Evolutionary conservation across 1,284 basidiomycete genomes (phyloP).

Genomic region (Volvariella volvacea): DNA sequence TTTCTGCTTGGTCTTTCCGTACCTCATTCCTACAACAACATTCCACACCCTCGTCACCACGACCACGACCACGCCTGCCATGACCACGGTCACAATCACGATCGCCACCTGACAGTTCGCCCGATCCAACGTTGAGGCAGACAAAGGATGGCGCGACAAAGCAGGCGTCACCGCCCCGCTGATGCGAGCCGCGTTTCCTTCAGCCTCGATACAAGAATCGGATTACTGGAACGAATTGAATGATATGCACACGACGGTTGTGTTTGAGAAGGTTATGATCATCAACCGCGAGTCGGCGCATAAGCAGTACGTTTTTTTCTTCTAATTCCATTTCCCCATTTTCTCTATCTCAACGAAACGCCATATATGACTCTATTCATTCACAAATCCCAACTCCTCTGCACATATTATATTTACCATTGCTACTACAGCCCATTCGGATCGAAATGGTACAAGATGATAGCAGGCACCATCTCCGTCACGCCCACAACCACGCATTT

Average conservation of each 20-base stretch:
- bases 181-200: constrained; percentile 32
- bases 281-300: constrained; percentile 26
- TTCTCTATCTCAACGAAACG: constrained; percentile 3
- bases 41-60: no score
- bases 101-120: constrained; percentile 7
- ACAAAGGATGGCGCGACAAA: constrained; percentile 25
- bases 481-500: constrained; percentile 19
- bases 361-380: not conserved
- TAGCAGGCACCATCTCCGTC: constrained; percentile 27
- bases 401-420: constrained; percentile 3
- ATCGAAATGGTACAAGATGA: constrained; percentile 33
- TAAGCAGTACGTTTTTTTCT: constrained; percentile 21
- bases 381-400: constrained; percentile 6
- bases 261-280: constrained; percentile 30
- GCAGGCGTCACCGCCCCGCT: constrained; percentile 29
- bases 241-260: constrained; percentile 21
- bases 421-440: constrained; percentile 19
- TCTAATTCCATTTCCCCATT: constrained; percentile 4
- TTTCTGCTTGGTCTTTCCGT: no score
- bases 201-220: constrained; percentile 23
- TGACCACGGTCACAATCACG: no score
- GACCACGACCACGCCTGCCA: no score
- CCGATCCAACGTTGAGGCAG: not conserved
- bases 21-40: no score
- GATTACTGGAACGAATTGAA: constrained; percentile 29